Evolutionary conservation across 768 basidiomycete genomes (phyloP), one percentile per base, ranked within the genome.

Genomic region (Suillus variegatus): DNA sequence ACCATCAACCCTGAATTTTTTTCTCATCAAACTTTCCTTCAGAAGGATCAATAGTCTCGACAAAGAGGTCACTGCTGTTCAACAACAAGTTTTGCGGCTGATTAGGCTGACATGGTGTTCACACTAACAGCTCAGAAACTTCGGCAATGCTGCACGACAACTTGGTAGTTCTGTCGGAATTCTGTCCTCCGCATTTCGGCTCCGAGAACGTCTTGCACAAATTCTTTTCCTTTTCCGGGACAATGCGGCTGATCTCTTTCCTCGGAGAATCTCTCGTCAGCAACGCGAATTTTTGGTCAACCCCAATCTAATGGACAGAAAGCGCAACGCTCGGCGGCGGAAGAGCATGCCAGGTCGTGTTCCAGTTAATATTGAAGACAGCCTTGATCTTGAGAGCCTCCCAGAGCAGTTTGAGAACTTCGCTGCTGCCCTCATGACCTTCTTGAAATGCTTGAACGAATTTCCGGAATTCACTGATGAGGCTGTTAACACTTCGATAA

Each of bases 391-490:
- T 32, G 89, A 91, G 72, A 81, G 82, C 63, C 88, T 92, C 68
- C 91, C 91, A 0, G 79, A 82, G 36, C 87, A 92, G 71, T 75
- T 93, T 60, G 84, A 86, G 66, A 75, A 77, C 38, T 78, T 92
- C 44, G 88, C 90, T 4, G 79, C 79, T n/a, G 89, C 88, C 63
- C 85, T 92, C 16, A 85, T 81, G 25, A 88, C 86, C 0, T 93
- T 93, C 70, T 74, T 90, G 65, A 81, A 87, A 56, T 88, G 88
- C 68, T 75, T 93, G 67, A 91, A 92, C 64, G 90, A 92, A 71
- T 92, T 93, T 68, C 91, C 90, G 0, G 91, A 92, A 72, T 90
- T 91, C 69, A 86, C 84, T 35, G 89, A 92, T 61, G 90, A 93
- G 68, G 86, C 85, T 6, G 86, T 85, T n/a, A 91, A 91, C 71